Base-by-base conservation (phyloP, 768 basidiomycete genomes). In the Leucosporidium yakuticum region DNA sequence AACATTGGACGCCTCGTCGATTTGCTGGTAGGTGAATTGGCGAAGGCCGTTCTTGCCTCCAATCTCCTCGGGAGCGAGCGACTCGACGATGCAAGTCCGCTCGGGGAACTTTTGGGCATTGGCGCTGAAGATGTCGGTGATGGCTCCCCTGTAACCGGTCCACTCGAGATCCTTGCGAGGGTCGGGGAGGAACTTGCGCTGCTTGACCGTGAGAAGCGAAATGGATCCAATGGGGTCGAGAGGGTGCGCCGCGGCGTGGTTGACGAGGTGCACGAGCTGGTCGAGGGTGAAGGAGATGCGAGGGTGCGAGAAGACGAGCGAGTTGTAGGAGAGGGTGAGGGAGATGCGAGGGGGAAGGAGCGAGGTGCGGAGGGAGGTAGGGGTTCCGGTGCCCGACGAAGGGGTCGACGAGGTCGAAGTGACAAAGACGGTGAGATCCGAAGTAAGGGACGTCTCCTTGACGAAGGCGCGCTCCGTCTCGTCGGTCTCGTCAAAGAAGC, bases 101-200 rank as follows among this genome's bases (percentile, higher is more conserved):
- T 91, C 87, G 0, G 95, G 94, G 79, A 85, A 84, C 65, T 81
- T 79, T 17, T 83, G 81, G 3, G 96, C 96, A 80, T 99, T 97
- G 48, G 81, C 80, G 15, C 91, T 89, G 79, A 99, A 98, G 29
- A 98, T 85, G 77, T 95, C 89, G 20, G 95, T 91, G 76, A 99
- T 97, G 11, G 95, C 90, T 39, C 95, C 96, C 78, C 93, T 91
- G 85, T 88, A 99, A 61, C 88, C 94, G 79, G 91, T 95, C 95
- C 96, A 99, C 74, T 96, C 85, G 47, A 99, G 84, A 78, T 98
- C 88, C 21, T 85, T 88, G 17, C 85, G 86, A 4, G 95, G 92
- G 76, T 89, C 83, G 0, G 96, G 96, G 6, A 99, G 83, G 58
- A 82, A 82, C 19, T 79, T 80, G 63, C 82, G 83, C 79, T 97